Evolutionary conservation across 139 green algal species (phyloP), one percentile per base, ranked within the genome.

Genomic region (Pleodorina starrii): DNA sequence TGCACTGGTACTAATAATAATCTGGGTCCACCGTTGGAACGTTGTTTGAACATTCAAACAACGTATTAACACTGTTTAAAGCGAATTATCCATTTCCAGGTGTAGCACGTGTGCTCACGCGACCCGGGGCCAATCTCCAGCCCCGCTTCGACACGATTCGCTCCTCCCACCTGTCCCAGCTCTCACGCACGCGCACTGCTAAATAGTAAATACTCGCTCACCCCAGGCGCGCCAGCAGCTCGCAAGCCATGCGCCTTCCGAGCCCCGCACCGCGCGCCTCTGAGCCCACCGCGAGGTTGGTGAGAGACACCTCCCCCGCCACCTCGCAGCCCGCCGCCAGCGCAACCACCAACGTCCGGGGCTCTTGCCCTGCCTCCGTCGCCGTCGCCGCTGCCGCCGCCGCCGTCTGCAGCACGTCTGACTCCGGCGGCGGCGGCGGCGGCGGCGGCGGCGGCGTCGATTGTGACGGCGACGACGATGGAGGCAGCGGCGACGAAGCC

Each of bases 231-330:
- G 21, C 11, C 54, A 86, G 60, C 36, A 79, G 38, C 38, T 88
- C 27, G 40, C 9, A 17, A 44, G 59, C 40, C n/a, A 83, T 57
- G 42, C 36, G 36, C 23, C 71, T 6, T 16, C 84, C 71, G 42
- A 81, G 36, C 9, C 84, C 71, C 4, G 1, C 19, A 3, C 71
- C 35, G 0, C 71, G 50, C 23, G 25, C 4, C 36, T 0, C 25
- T 5, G 25, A 10, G 36, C 36, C 43, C 68, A 83, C 32, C 25
- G 36, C 54, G 46, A 73, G 66, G 66, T 88, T 88, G 35, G 82
- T 88, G 21, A 88, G 44, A 10, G 85, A 78, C 32, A 72, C 90
- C 71, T 92, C 89, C 75, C 90, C 89, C 1, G 42, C 85, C 51
- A 36, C 90, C 40, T 89, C 85, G 50, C 76, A 86, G 19, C 89